Evolutionary conservation across 495 filamentous ascomycete genomes (phyloP).

Genomic region (Astrothelium subdiscretum): DNA sequence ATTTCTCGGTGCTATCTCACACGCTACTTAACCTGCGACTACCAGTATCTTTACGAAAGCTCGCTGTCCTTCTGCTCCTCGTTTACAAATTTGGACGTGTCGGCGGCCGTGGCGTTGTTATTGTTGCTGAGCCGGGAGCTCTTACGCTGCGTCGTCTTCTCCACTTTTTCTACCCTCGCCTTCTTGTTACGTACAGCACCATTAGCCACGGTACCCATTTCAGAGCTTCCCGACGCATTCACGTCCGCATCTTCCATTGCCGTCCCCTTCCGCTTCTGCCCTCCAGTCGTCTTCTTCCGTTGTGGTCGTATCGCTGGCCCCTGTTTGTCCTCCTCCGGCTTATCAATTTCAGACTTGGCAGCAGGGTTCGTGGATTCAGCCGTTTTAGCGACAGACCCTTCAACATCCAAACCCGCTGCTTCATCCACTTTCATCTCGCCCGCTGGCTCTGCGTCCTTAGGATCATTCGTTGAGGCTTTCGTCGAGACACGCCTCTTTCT

Average conservation of each 20-base stretch:
- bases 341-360: neutral
- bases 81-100: no score
- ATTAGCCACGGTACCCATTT: neutral
- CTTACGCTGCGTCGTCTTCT: neutral
- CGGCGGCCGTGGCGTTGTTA: neutral
- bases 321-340: neutral
- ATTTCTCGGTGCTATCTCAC: neutral
- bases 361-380: slow-evolving; percentile 1
- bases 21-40: neutral
- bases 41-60: no score
- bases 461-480: neutral
- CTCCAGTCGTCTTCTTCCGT: neutral
- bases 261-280: neutral
- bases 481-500: neutral
- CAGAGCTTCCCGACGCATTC: neutral
- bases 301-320: neutral
- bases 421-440: neutral
- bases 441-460: neutral
- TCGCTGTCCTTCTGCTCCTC: no score
- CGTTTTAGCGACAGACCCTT: neutral
- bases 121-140: neutral
- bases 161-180: neutral
- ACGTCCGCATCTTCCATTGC: neutral
- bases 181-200: neutral
- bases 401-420: neutral